Base-by-base conservation (phyloP, 129 eudicot genomes). In the Deinandra increscens region DNA sequence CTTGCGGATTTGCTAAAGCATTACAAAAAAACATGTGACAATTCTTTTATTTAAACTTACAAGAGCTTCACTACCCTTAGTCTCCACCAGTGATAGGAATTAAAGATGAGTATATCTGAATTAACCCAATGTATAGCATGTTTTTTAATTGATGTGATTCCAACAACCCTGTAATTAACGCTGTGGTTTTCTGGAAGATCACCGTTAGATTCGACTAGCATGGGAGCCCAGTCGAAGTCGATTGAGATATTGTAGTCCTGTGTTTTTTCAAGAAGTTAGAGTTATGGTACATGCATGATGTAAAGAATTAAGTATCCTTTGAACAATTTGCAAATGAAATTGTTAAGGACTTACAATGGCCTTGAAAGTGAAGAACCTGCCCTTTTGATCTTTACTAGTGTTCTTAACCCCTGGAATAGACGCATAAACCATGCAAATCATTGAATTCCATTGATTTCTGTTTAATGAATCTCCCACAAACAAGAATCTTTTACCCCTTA, bases 401-500 rank as follows among this genome's bases (percentile, higher is more conserved):
- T n/a, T 54, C 18, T 84, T 65, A 14, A 17, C 41, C 34, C 85
- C 80, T 22, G 69, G 77, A 56, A 85, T 77, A 2, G 70, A 64
- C 61, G 85, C 46, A 17, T 83, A 82, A 12, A 85, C 62, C 46
- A 85, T 64, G 62, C 96, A 88, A 22, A 88, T 84, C 92, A 88
- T 81, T 0, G 96, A 88, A 14, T 79, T 81, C 89, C 89, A 88
- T 72, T 88, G 96, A 10, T 83, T 83, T 66, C 96, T 77, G 70
- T 85, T 88, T 51, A 88, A 19, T 3, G 96, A 88, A 74, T 88
- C 92, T 4, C 96, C 92, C n/a, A 88, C 96, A 51, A 80, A 88
- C 55, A 88, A 78, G 15, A 88, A 22, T 60, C 89, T 85, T 64
- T 85, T 88, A 55, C 78, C 80, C 75, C 83, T 85, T 46, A 88